Conservation (phyloP, 768 basidiomycete species). For the Symmetrospora coprosmae region DNA sequence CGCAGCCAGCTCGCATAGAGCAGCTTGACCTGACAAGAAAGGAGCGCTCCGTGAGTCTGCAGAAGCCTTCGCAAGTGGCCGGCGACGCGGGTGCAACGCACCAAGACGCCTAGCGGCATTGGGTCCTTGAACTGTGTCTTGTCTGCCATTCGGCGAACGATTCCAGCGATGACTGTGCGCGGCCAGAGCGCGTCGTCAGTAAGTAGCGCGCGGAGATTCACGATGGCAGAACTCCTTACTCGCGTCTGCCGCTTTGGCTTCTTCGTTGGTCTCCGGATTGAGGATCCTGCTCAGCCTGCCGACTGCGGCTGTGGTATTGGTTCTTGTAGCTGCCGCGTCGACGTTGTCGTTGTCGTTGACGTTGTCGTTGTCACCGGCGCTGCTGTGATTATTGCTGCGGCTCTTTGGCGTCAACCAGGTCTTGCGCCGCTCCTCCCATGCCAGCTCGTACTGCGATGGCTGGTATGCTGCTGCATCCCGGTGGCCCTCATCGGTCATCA, state of each 20-base stretch:
- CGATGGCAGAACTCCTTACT: too few relatives aligned
- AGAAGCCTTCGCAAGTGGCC: too few relatives aligned
- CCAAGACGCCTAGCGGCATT: slow-evolving; percentile 6
- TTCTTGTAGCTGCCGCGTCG: background rate
- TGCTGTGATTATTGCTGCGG: too few relatives aligned
- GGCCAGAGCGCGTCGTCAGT: too few relatives aligned
- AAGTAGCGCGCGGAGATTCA: too few relatives aligned
- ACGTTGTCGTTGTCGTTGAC: too few relatives aligned
- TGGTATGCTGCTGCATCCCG: too few relatives aligned
- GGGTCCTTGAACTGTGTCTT: slow-evolving; percentile 2
- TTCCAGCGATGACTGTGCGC: slow-evolving; percentile 1
- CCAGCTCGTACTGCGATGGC: too few relatives aligned
- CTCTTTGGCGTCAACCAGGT: slow-evolving; percentile 1
- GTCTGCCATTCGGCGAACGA: background rate
- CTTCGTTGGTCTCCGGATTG: background rate
- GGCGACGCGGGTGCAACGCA: background rate
- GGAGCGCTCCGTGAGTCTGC: background rate
- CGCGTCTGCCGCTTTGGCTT: background rate
- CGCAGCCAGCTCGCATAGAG: slow-evolving; percentile 12
- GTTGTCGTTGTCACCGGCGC: too few relatives aligned
- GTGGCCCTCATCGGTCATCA: too few relatives aligned
- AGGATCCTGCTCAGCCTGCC: background rate
- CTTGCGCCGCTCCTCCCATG: slow-evolving; percentile 11
- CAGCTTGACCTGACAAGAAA: slow-evolving; percentile 1
- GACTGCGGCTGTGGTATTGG: background rate